Evolutionary conservation across 2,329 filamentous ascomycete species (phyloP).

Genomic region (Colletotrichum graminicola): DNA sequence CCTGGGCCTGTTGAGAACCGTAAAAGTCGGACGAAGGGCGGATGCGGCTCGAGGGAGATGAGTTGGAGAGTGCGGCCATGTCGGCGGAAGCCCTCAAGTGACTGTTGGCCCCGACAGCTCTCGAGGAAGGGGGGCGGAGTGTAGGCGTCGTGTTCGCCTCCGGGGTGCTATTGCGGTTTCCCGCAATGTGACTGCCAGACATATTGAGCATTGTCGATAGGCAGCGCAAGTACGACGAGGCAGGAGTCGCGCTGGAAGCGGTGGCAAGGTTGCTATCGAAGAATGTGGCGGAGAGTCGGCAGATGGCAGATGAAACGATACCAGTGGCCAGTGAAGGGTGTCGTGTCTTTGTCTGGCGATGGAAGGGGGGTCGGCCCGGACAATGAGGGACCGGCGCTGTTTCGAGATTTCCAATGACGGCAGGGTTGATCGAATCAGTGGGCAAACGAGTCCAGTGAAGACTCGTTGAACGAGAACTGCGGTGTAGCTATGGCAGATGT

Average conservation of each 20-base stretch:
- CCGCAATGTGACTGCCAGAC: slow-evolving; percentile 77
- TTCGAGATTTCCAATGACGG: slow-evolving; percentile 38
- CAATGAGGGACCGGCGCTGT: slow-evolving; percentile 39
- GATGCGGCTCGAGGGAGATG: slow-evolving; percentile 81
- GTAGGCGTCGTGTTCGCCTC: slow-evolving; percentile 86
- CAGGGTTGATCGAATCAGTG: slow-evolving; percentile 22
- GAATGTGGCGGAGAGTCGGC: slow-evolving; percentile 19
- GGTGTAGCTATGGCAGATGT: slow-evolving; percentile 2
- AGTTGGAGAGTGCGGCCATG: slow-evolving; percentile 82
- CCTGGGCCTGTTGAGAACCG: slow-evolving; percentile 76
- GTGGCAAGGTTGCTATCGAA: slow-evolving; percentile 31
- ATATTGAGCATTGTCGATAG: slow-evolving; percentile 65
- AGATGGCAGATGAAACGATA: slow-evolving; percentile 41
- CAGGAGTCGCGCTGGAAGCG: slow-evolving; percentile 20
- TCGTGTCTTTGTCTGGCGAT: slow-evolving; percentile 38
- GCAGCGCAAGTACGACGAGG: slow-evolving; percentile 36
- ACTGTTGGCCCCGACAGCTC: slow-evolving; percentile 81
- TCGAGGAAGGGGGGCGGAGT: slow-evolving; percentile 84
- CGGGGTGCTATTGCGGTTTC: slow-evolving; percentile 96
- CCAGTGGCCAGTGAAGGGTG: slow-evolving; percentile 37
- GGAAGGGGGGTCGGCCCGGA: slow-evolving; percentile 39
- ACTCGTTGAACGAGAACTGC: background rate
- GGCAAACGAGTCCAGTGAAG: slow-evolving; percentile 7
- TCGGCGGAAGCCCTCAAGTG: slow-evolving; percentile 95
- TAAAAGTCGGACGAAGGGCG: slow-evolving; percentile 97